Evolutionary conservation across 768 basidiomycete species (phyloP).

Genomic region (Xerocomus brunneocitrinus): DNA sequence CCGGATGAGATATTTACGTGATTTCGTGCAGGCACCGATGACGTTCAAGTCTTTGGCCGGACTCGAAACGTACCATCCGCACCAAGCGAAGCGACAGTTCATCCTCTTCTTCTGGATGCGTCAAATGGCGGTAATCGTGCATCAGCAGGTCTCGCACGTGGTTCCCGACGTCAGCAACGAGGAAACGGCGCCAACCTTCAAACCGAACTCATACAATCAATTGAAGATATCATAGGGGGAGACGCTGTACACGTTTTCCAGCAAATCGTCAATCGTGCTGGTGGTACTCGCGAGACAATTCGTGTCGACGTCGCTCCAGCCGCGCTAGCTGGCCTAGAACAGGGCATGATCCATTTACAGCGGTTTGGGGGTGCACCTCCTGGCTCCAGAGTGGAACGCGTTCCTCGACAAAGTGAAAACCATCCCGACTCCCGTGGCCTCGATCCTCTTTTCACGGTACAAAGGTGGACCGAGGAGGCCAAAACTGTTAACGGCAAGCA

Average conservation of each 20-base stretch:
- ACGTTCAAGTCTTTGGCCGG: slow-evolving; percentile 60
- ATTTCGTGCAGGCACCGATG: slow-evolving; percentile 42
- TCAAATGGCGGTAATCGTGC: slow-evolving; percentile 42
- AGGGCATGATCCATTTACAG: slow-evolving; percentile 45
- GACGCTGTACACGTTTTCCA: slow-evolving; percentile 82
- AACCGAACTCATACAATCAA: slow-evolving; percentile 64
- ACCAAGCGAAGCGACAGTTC: slow-evolving; percentile 68
- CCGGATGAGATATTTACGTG: not conserved
- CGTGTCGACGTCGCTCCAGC: slow-evolving; percentile 73
- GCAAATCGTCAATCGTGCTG: slow-evolving; percentile 66
- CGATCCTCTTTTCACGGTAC: slow-evolving; percentile 74
- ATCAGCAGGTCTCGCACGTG: slow-evolving; percentile 42
- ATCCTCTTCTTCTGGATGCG: slow-evolving; percentile 75
- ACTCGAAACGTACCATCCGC: slow-evolving; percentile 46
- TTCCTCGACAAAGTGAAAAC: slow-evolving; percentile 42
- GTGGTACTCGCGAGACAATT: slow-evolving; percentile 59
- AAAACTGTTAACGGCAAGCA: slow-evolving; percentile 77
- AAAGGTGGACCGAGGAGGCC: slow-evolving; percentile 87
- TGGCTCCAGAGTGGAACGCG: slow-evolving; percentile 59
- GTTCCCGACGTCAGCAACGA: slow-evolving; percentile 53
- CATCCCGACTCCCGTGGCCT: slow-evolving; percentile 48
- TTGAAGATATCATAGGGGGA: slow-evolving; percentile 78
- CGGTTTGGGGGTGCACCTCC: slow-evolving; percentile 45
- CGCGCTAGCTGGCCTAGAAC: slow-evolving; percentile 56
- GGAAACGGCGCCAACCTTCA: slow-evolving; percentile 44